A percentile compares a stretch with the other conserved stretches of the same genome.
Evolutionary conservation across 257 asterid species (phyloP).

Genomic region (Ocimum tenuiflorum): DNA sequence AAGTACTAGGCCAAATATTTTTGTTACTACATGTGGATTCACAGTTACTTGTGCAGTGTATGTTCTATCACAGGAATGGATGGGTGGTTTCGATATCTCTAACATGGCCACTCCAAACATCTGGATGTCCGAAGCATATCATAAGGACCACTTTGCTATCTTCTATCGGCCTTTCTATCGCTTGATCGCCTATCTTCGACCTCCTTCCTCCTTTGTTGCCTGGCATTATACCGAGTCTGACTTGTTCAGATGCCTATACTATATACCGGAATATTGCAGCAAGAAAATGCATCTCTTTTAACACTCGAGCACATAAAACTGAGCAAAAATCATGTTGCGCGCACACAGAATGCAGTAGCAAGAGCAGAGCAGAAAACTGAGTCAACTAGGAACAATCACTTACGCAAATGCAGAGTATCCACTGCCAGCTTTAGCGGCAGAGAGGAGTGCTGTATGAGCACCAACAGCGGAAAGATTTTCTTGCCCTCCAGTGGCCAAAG

Average conservation of each 20-base stretch:
- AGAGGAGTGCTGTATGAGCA: constrained; percentile 61
- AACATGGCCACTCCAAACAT: not conserved
- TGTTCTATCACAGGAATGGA: not conserved
- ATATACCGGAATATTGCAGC: not conserved
- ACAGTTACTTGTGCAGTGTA: too few species aligned
- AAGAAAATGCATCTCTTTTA: not conserved
- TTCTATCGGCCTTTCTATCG: constrained; percentile 43
- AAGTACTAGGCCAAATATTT: not conserved
- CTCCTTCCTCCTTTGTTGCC: constrained; percentile 57
- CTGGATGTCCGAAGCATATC: not conserved
- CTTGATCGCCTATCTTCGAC: constrained; percentile 48
- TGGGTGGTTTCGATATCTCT: not conserved
- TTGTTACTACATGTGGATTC: constrained; percentile 5
- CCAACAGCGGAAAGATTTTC: constrained; percentile 55
- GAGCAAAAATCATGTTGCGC: not conserved
- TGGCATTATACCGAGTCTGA: constrained; percentile 20
- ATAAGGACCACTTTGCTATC: constrained; percentile 25
- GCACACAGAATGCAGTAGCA: too few species aligned
- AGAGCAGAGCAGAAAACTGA: not conserved
- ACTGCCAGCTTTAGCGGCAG: constrained; percentile 84
- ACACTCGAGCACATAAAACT: not conserved
- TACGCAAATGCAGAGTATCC: constrained; percentile 98
- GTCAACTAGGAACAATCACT: constrained; percentile 26
- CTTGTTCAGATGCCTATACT: not conserved
- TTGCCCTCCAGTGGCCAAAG: constrained; percentile 36